phyloP scores from a whole-genome alignment of 495 filamentous ascomycete genomes.

The Aspergillus funiculosus region DNA sequence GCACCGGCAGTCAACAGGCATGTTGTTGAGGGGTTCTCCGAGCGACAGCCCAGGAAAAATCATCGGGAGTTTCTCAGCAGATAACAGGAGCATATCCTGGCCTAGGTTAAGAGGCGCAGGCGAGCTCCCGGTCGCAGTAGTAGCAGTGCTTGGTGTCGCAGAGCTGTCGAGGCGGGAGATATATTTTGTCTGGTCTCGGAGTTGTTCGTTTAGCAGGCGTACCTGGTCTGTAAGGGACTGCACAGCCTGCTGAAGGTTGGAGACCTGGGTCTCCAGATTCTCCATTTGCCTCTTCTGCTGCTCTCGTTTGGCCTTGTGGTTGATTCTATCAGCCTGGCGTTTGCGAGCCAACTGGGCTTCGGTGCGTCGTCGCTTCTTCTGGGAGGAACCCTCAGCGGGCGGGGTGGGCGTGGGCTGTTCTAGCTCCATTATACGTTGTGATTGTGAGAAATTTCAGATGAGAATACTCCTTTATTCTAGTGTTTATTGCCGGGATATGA shows the following conservation, averaged over 20 bases:
- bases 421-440: slow-evolving; percentile 5
- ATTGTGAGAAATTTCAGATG: neutral
- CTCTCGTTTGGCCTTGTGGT: slow-evolving; percentile 15
- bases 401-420: neutral
- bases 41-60: slow-evolving; percentile 3
- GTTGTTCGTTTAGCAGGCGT: slow-evolving; percentile 10
- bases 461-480: no score
- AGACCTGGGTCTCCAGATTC: slow-evolving; percentile 10
- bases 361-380: slow-evolving; percentile 15
- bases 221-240: slow-evolving; percentile 11
- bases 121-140: neutral
- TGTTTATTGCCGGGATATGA: no score
- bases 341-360: slow-evolving; percentile 15
- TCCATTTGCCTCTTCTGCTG: slow-evolving; percentile 17
- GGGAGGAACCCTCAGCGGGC: slow-evolving; percentile 4
- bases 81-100: slow-evolving; percentile 10
- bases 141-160: neutral
- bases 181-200: slow-evolving; percentile 4
- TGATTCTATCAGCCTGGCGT: slow-evolving; percentile 13
- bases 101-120: neutral
- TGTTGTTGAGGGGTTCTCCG: slow-evolving; percentile 7
- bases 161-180: neutral
- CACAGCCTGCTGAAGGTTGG: slow-evolving; percentile 9
- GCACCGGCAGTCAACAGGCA: slow-evolving; percentile 13
- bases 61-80: slow-evolving; percentile 9